Evolutionary conservation across 345 rosid genomes (phyloP), one percentile per base, ranked within the genome.

Genomic region (Acer yangbiense): DNA sequence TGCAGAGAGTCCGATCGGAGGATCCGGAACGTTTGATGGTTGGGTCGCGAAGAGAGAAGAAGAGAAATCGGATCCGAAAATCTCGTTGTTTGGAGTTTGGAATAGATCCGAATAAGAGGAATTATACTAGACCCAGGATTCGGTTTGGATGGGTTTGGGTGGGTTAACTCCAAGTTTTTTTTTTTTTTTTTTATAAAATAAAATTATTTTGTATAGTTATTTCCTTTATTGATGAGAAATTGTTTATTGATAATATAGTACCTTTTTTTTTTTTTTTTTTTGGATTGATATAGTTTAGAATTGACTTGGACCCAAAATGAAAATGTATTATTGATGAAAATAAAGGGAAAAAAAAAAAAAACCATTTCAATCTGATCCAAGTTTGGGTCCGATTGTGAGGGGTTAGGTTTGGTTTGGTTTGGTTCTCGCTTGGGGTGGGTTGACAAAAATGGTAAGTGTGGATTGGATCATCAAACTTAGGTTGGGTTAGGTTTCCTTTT

Each of bases 1-100:
- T 66, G 80, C 78, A 65, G 75, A 78, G 86, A 83, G 73, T 82
- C 82, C 85, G 86, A 90, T 82, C 84, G 82, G 89, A 85, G 87
- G 94, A 87, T 88, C 94, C 94, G 94, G 78, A 43, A 79, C 78
- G 81, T 78, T 76, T 75, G 39, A 78, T 21, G 81, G 83, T 78
- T 76, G 73, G 80, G 75, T 72, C 72, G 63, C 65, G 57, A 58
- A 55, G 68, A 66, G 18, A 76, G 66, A 72, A 72, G 39, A 1
- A 48, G 25, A 18, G 77, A 44, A 43, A 67, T 70, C 29, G 73
- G 76, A 43, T 74, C 61, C 72, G 77, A 60, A 25, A 63, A 55
- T 69, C 18, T 39, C 44, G 32, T 35, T 16, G 39, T 35, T 35
- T 23, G 80, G n/a, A 68, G 66, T 9, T 44, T 71, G 77, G 85